phyloP scores from a whole-genome alignment of 2,329 filamentous ascomycete species.

The Fonsecaea erecta region DNA sequence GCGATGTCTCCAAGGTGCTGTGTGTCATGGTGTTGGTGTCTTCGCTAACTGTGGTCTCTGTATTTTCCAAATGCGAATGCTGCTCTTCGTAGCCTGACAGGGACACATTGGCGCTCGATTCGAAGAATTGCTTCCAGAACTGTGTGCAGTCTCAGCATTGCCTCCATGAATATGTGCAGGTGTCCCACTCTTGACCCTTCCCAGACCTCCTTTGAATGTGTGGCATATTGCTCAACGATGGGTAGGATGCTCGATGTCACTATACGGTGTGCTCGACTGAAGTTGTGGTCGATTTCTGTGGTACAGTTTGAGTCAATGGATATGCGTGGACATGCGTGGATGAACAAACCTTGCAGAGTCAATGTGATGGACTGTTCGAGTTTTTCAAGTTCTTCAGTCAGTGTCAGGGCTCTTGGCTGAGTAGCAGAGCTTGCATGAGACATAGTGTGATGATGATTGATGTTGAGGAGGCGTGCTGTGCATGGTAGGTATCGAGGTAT shows the following conservation, averaged over 20 bases:
- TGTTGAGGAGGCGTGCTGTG: neutral
- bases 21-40: slow-evolving; percentile 61
- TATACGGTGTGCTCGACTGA: slow-evolving; percentile 93
- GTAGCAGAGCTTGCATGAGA: slow-evolving; percentile 26
- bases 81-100: slow-evolving; percentile 91
- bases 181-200: slow-evolving; percentile 81
- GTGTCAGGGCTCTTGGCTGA: slow-evolving; percentile 64
- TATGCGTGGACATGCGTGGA: slow-evolving; percentile 16
- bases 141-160: slow-evolving; percentile 45
- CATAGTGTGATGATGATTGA: slow-evolving; percentile 20
- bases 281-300: slow-evolving; percentile 96
- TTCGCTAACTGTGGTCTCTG: slow-evolving; percentile 62
- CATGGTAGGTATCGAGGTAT: too few relatives aligned
- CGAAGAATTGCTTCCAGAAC: slow-evolving; percentile 99
- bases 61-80: slow-evolving; percentile 52
- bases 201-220: slow-evolving; percentile 93
- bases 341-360: slow-evolving; percentile 76
- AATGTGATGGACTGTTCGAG: slow-evolving; percentile 96
- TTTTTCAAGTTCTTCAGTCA: slow-evolving; percentile 94
- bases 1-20: slow-evolving; percentile 49
- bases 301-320: neutral
- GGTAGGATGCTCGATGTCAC: slow-evolving; percentile 93
- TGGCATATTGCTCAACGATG: slow-evolving; percentile 91
- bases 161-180: neutral
- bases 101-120: slow-evolving; percentile 95